phyloP scores from a whole-genome alignment of 345 rosid species.

The Viola odorata region DNA sequence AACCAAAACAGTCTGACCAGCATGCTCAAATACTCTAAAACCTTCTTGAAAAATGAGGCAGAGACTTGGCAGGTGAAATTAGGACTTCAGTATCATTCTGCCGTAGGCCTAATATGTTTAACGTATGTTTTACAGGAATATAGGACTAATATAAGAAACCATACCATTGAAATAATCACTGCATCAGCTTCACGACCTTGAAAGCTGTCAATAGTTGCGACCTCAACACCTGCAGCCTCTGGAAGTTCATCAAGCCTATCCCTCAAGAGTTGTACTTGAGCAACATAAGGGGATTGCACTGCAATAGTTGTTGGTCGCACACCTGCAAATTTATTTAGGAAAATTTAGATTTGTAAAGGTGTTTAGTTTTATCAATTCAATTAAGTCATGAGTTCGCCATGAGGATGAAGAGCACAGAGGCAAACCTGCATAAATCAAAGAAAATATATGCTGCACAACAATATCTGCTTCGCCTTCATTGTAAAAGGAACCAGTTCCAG shows the following conservation, averaged over 20 bases:
- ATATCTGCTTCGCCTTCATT: constrained; percentile 98
- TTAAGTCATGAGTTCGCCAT: no score
- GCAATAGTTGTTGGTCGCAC: constrained; percentile 73
- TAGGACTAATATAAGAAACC: neutral
- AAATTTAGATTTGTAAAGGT: neutral
- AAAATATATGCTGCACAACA: constrained; percentile 77
- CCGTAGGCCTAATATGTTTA: neutral
- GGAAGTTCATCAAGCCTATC: constrained; percentile 82
- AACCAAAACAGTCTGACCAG: neutral
- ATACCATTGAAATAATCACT: constrained; percentile 93
- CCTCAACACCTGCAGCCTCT: constrained; percentile 77
- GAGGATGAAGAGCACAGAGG: no score
- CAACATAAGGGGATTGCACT: constrained; percentile 95
- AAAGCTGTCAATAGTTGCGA: constrained; percentile 92
- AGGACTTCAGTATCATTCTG: neutral
- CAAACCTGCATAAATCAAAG: constrained; percentile 69
- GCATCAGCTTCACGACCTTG: constrained; percentile 99
- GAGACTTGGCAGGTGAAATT: no score
- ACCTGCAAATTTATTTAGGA: constrained; percentile 41
- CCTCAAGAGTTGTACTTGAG: constrained; percentile 89
- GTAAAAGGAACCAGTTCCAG: constrained; percentile 92
- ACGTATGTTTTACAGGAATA: neutral
- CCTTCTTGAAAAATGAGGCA: neutral
- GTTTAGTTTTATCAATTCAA: no score
- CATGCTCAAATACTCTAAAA: neutral